Evolutionary conservation across 2,329 filamentous ascomycete genomes (phyloP).

Genomic region (Ilyonectria destructans): DNA sequence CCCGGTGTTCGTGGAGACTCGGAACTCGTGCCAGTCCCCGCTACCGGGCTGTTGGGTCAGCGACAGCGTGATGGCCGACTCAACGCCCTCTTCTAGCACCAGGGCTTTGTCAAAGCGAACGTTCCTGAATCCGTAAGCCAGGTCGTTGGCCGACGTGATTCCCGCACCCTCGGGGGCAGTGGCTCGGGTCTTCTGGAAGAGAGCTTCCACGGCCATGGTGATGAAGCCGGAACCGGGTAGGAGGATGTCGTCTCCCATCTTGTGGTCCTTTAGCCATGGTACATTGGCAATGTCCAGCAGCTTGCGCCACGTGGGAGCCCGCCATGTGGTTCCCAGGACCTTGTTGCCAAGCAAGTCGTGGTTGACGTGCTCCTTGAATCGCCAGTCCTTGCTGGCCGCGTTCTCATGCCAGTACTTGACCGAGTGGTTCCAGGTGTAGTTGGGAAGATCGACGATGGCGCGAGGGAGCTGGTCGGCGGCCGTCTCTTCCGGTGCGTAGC

Average conservation of each 20-base stretch:
- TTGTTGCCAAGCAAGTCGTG: constrained; percentile 61
- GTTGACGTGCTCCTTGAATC: constrained; percentile 55
- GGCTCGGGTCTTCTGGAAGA: constrained; percentile 45
- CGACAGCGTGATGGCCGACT: constrained; percentile 11
- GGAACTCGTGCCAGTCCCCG: constrained; percentile 15
- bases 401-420: constrained; percentile 62
- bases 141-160: not conserved
- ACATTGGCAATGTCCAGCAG: constrained; percentile 57
- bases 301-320: constrained; percentile 57
- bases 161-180: not conserved
- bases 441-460: constrained; percentile 57
- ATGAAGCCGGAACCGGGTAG: constrained; percentile 60
- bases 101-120: constrained; percentile 18
- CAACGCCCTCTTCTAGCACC: constrained; percentile 23
- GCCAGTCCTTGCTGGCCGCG: constrained; percentile 54
- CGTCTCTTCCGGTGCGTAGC: not conserved
- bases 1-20: constrained; percentile 12
- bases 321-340: constrained; percentile 51
- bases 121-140: constrained; percentile 22
- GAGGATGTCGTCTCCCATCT: constrained; percentile 57
- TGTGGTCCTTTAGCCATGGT: constrained; percentile 61
- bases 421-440: constrained; percentile 64
- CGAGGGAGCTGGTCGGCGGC: constrained; percentile 15
- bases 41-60: not conserved
- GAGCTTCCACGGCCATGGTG: constrained; percentile 59